Base-by-base conservation (phyloP, 371 early-diverging fungal genomes). In the Fennellomyces sp. region DNA sequence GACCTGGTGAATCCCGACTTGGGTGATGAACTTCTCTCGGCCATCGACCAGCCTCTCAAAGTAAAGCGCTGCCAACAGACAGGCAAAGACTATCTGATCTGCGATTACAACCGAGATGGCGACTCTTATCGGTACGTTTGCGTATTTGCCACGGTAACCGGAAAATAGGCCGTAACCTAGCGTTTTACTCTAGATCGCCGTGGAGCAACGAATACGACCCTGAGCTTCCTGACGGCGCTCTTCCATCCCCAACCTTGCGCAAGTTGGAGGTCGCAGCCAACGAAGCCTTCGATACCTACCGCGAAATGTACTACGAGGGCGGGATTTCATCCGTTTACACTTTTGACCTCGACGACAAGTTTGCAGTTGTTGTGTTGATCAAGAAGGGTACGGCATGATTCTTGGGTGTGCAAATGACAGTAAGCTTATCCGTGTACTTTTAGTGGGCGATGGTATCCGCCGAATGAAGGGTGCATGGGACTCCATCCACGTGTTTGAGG, bases 171-270 rank as follows among this genome's bases (percentile, higher is more conserved):
- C n/a, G n/a, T n/a, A n/a, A n/a, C n/a, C n/a, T n/a, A n/a, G n/a
- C n/a, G n/a, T n/a, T n/a, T n/a, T n/a, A n/a, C n/a, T n/a, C n/a
- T n/a, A 92, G 94, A 60, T 97, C 97, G 8, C 98, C 98, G 31
- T 97, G 98, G 98, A 91, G 94, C 28, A 95, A 96, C 70, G 91
- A 94, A 67, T 98, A 94, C 72, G 91, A 94, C 29, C 97, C 97
- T 15, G 86, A 91, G 29, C 66, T 94, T 51, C 70, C 81, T 7
- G 96, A 95, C 65, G 94, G 91, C 15, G 84, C 83, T 30, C 56
- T 84, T 27, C 98, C 98, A 11, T 91, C 95, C 0, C 68, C 85
- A 17, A 76, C 85, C 38, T 82, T 95, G 64, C 87, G 97, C 28
- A 93, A 91, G 68, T 85, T 98, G 2, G 98, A 98, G 68, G 66